A percentile compares a stretch with the other conserved stretches of the same genome.
These are phyloP conservation scores for Cladosporium sp. DNA, from an alignment of 2,329 filamentous ascomycete species.

Conservation along the genomic window DNA sequence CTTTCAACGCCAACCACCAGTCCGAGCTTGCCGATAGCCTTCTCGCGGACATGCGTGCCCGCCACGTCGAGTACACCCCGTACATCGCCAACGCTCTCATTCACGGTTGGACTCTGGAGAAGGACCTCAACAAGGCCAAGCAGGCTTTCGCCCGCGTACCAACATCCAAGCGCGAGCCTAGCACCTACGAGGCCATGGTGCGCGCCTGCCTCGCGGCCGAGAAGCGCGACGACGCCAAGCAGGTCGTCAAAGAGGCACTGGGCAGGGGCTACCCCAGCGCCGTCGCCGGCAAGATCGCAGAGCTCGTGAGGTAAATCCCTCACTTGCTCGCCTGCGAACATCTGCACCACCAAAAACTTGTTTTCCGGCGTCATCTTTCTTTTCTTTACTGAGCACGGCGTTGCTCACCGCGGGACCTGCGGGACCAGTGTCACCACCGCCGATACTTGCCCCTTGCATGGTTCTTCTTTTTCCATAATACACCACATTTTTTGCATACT, in stretches of 20 bases:
- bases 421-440: constrained; percentile 7
- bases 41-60: constrained; percentile 71
- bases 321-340: not conserved
- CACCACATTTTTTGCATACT: not conserved
- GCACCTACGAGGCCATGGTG: constrained; percentile 98
- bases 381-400: not conserved
- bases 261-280: constrained; percentile 86
- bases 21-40: constrained; percentile 68
- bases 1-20: constrained; percentile 91
- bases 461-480: constrained; percentile 1
- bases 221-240: constrained; percentile 72
- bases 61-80: constrained; percentile 80
- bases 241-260: constrained; percentile 85
- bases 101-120: constrained; percentile 88
- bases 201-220: constrained; percentile 85
- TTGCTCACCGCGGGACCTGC: not conserved
- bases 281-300: constrained; percentile 89
- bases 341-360: not conserved
- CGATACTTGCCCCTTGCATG: not conserved
- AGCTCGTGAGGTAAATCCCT: constrained; percentile 63
- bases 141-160: constrained; percentile 78
- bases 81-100: constrained; percentile 99
- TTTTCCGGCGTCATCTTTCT: constrained; percentile 6
- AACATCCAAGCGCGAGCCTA: constrained; percentile 81
- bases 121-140: constrained; percentile 75